Evolutionary conservation across 169 alveolate species (phyloP).

Genomic region (Plasmodium gonderi): DNA sequence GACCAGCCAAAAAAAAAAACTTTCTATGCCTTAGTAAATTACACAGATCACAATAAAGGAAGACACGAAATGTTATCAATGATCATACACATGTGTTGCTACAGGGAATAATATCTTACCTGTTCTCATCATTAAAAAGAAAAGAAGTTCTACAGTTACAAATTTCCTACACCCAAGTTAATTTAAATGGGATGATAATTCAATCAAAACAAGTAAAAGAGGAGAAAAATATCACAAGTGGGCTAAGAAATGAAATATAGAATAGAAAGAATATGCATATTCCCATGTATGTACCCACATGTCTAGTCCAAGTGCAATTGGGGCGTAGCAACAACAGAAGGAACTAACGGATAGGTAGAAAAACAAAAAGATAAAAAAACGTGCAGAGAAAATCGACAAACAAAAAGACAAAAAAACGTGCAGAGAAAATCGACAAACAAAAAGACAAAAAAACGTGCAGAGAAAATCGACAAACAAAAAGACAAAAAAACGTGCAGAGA

Average conservation of each 20-base stretch:
- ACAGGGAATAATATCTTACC: background rate
- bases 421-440: no score
- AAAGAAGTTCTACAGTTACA: background rate
- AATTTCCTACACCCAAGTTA: no score
- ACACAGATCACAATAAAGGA: background rate
- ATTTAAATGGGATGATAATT: no score
- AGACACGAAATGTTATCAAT: background rate
- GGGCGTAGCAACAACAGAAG: background rate
- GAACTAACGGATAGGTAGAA: background rate
- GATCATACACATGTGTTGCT: background rate
- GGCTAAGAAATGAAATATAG: background rate
- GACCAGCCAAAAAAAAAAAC: background rate
- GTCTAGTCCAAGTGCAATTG: background rate
- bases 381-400: no score
- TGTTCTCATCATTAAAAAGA: background rate
- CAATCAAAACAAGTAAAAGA: background rate
- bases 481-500: no score
- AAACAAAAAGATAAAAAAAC: no score
- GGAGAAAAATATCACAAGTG: background rate
- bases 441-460: no score
- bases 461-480: no score
- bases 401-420: no score
- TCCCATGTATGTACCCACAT: background rate
- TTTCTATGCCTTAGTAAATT: background rate
- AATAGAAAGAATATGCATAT: background rate